These are phyloP conservation scores for Jatropha podagrica DNA, from an alignment of 441 rosid genomes.

Conservation along the genomic window DNA sequence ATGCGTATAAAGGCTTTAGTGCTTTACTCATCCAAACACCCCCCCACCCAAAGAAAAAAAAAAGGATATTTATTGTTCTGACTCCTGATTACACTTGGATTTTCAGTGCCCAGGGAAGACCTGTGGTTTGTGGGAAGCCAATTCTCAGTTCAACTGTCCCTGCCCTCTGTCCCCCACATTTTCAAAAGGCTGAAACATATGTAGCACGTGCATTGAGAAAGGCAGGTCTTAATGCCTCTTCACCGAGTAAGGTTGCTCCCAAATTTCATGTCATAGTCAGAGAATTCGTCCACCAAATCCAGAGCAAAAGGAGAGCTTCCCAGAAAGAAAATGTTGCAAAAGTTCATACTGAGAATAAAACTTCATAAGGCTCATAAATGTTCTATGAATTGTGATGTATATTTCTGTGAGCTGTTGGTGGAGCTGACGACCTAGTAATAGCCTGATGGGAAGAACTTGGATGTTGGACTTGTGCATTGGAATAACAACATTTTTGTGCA, in stretches of 20 bases:
- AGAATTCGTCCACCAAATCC: conserved; percentile 73
- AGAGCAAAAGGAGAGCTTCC: conserved; percentile 63
- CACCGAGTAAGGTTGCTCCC: conserved; percentile 68
- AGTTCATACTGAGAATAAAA: conserved; percentile 29
- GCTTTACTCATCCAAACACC: background rate
- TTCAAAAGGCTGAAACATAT: conserved; percentile 69
- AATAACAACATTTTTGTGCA: conserved; percentile 18
- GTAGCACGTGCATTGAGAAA: conserved; percentile 61
- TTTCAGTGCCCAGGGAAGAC: conserved; percentile 38
- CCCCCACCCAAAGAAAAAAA: too few relatives aligned
- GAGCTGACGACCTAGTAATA: conserved; percentile 8
- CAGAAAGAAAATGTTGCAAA: conserved; percentile 26
- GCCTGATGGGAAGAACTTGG: conserved; percentile 19
- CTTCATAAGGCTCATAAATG: conserved; percentile 3
- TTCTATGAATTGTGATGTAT: conserved; percentile 7
- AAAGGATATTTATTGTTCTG: background rate
- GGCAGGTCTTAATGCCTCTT: conserved; percentile 65
- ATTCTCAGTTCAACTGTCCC: conserved; percentile 66
- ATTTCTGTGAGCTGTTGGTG: conserved; percentile 3
- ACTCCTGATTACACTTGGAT: background rate
- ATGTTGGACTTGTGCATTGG: conserved; percentile 19
- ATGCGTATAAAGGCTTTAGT: background rate
- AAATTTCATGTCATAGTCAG: conserved; percentile 73
- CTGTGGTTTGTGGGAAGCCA: conserved; percentile 60
- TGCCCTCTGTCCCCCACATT: conserved; percentile 61